Base-by-base conservation (phyloP, 2,329 filamentous ascomycete genomes). In the Talaromyces islandicus region DNA sequence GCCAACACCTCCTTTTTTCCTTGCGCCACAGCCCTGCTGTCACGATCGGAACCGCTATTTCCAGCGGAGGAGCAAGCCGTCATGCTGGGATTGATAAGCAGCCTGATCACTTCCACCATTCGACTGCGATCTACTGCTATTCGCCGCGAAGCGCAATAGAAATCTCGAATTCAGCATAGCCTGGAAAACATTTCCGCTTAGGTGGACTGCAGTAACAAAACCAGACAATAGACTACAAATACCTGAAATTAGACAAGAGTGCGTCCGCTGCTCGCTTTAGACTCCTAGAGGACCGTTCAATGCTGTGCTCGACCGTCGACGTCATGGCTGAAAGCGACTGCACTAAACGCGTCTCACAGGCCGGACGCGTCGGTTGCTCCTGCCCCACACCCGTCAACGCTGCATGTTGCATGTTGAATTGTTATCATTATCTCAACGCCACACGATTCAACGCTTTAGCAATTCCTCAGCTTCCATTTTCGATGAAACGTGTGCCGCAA, bases 311-410 rank as follows among this genome's bases (percentile, higher is more conserved):
- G 41, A 46, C 41, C 10, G 41, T n/a, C 41, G 41, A 46, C 41
- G 43, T 46, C 43, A 46, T 46, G 43, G n/a, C 19, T 7, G 35
- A 17, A n/a, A 17, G 35, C 35, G 19, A 24, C n/a, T 14, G n/a
- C 43, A 46, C 43, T 46, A 19, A 46, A 46, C 43, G 43, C 43
- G 43, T 46, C 43, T 46, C 43, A 19, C 21, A 21, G 19, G 7
- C 9, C 9, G 21, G 21, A 46, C 43, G 43, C 43, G 43, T 46
- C 43, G n/a, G n/a, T 46, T 21, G 43, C 43, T 5, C 5, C 43
- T 10, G 43, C 41, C 38, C 54, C 38, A 48, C 38, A 46, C 38
- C 54, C 54, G 54, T 56, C 54, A 56, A 56, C 54, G 43, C 35
- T 24, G 11, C 21, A 7, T 10, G 10, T 17, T 11, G 17, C n/a